Evolutionary conservation across 2,329 filamentous ascomycete species (phyloP).

Genomic region (Neocucurbitaria cava): DNA sequence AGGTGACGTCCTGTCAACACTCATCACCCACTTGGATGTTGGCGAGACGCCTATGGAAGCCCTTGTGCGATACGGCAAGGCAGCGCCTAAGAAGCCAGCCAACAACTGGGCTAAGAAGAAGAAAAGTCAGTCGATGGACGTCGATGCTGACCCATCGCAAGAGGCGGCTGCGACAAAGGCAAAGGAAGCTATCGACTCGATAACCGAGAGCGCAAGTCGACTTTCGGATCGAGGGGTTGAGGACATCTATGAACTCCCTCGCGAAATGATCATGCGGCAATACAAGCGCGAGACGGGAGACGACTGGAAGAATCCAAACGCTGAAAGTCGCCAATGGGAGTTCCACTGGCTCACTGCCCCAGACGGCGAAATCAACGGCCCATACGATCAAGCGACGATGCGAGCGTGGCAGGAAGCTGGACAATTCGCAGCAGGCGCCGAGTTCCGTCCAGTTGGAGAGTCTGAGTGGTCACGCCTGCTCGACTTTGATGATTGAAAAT

Average conservation of each 20-base stretch:
- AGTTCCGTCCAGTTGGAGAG: conserved; percentile 54
- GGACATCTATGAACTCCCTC: conserved; percentile 90
- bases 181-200: conserved; percentile 76
- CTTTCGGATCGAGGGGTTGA: conserved; percentile 81
- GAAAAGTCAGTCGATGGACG: conserved; percentile 68
- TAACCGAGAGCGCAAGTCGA: conserved; percentile 90
- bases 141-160: conserved; percentile 65
- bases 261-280: conserved; percentile 82
- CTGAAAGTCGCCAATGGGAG: conserved; percentile 72
- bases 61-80: conserved; percentile 77
- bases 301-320: conserved; percentile 71
- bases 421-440: conserved; percentile 90
- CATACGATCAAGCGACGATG: conserved; percentile 87
- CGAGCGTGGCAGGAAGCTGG: conserved; percentile 88
- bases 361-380: conserved; percentile 82
- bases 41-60: conserved; percentile 91
- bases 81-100: conserved; percentile 57
- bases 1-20: conserved; percentile 72
- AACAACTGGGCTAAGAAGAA: conserved; percentile 55
- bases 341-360: conserved; percentile 91
- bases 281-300: conserved; percentile 87
- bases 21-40: conserved; percentile 77
- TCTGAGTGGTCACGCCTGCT: conserved; percentile 53
- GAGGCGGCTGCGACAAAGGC: conserved; percentile 74
- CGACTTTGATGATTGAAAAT: conserved; percentile 43